A percentile compares a stretch with the other conserved stretches of the same genome.
phyloP scores from a whole-genome alignment of 2,329 filamentous ascomycete species.

The Elsinoe ampelina region DNA sequence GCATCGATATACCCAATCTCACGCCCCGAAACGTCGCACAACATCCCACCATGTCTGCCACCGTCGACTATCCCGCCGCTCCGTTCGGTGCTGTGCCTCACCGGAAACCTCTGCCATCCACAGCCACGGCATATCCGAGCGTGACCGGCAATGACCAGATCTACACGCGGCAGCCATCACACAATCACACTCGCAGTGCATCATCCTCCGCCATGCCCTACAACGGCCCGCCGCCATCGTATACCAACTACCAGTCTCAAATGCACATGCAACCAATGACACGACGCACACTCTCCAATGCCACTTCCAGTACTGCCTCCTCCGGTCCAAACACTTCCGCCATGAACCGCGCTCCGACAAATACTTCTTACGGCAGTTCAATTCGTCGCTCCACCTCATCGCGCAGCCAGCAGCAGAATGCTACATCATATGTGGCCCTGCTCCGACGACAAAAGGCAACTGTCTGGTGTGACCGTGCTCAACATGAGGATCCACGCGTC shows the following conservation, averaged over 20 bases:
- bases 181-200: constrained; percentile 34
- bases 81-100: constrained; percentile 16
- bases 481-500: constrained; percentile 80
- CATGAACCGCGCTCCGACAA: constrained; percentile 41
- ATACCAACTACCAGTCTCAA: constrained; percentile 5
- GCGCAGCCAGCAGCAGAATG: constrained; percentile 44
- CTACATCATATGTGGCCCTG: constrained; percentile 81
- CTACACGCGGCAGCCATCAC: constrained; percentile 29
- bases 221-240: constrained; percentile 21
- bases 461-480: constrained; percentile 93
- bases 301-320: constrained; percentile 61
- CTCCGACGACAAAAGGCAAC: constrained; percentile 95
- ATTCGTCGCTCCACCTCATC: constrained; percentile 68
- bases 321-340: constrained; percentile 31
- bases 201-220: constrained; percentile 23
- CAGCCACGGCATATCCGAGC: constrained; percentile 2
- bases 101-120: constrained; percentile 17
- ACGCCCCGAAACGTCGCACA: neutral
- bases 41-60: constrained; percentile 16
- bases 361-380: constrained; percentile 31
- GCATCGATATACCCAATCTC: neutral
- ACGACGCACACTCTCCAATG: constrained; percentile 56
- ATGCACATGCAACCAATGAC: constrained; percentile 15
- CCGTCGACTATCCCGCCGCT: constrained; percentile 16
- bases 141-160: constrained; percentile 9